Conservation (phyloP, 768 basidiomycete genomes). For the Tulasnella calospora region DNA sequence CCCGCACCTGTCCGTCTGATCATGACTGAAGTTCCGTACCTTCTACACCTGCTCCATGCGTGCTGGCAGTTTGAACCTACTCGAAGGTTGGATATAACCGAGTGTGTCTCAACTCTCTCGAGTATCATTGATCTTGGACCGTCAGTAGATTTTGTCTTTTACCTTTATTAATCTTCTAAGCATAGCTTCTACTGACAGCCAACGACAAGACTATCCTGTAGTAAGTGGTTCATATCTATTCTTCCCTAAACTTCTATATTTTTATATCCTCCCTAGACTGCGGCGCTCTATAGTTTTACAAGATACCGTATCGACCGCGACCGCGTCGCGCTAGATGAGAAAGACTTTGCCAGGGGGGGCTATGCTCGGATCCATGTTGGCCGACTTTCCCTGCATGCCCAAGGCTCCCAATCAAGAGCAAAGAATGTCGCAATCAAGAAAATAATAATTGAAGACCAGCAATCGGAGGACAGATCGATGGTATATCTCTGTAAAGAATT, state of each 20-base stretch:
- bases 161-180: neutral
- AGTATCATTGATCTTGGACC: neutral
- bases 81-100: neutral
- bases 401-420: no score
- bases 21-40: neutral
- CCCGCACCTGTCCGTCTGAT: neutral
- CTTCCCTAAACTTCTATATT: neutral
- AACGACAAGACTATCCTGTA: neutral
- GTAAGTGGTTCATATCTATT: neutral
- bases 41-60: neutral
- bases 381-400: no score
- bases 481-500: neutral
- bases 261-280: neutral
- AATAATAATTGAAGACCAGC: no score
- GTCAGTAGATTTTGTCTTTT: neutral
- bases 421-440: neutral
- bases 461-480: neutral
- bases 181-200: neutral
- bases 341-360: no score
- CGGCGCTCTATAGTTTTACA: neutral
- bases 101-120: neutral
- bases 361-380: no score
- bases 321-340: neutral
- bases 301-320: neutral
- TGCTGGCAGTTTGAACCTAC: neutral